Evolutionary conservation across 2,329 filamentous ascomycete species (phyloP).

Genomic region (Ceratocystis albifundus): DNA sequence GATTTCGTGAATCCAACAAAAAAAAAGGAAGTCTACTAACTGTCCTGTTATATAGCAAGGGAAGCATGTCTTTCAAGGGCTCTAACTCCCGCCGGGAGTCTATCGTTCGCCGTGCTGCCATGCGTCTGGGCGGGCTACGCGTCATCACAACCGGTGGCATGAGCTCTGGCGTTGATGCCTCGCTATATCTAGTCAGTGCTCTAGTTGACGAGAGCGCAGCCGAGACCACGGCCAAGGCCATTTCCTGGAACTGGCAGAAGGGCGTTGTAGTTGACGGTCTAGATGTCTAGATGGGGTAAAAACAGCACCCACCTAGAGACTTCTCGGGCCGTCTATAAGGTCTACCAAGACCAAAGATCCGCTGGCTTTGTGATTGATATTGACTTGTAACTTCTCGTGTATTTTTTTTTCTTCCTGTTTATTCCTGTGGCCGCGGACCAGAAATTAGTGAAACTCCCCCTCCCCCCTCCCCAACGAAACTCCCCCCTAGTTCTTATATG

Average conservation of each 20-base stretch:
- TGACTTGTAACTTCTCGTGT: not conserved
- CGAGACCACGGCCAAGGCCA: slow-evolving; percentile 58
- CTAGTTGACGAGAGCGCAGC: slow-evolving; percentile 67
- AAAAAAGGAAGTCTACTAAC: slow-evolving; percentile 18
- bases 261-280: slow-evolving; percentile 73
- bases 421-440: not conserved
- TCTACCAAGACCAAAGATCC: not conserved
- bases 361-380: not conserved
- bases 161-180: slow-evolving; percentile 69
- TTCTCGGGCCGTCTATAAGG: no score
- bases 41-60: slow-evolving; percentile 47
- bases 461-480: not conserved
- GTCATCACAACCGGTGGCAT: slow-evolving; percentile 73
- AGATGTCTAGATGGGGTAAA: slow-evolving; percentile 50
- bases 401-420: not conserved
- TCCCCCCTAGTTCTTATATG: slow-evolving; percentile 11
- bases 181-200: slow-evolving; percentile 73
- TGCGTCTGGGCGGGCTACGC: slow-evolving; percentile 57
- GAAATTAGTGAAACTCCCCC: not conserved
- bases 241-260: slow-evolving; percentile 81
- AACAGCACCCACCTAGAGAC: slow-evolving; percentile 8
- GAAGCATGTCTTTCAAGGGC: slow-evolving; percentile 69
- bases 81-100: slow-evolving; percentile 66
- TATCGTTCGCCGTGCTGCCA: slow-evolving; percentile 63
- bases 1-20: not conserved